A percentile compares a stretch with the other conserved stretches of the same genome.
Evolutionary conservation across 805 yeast genomes (phyloP).

Genomic region (Cyberlindnera suaveolens): DNA sequence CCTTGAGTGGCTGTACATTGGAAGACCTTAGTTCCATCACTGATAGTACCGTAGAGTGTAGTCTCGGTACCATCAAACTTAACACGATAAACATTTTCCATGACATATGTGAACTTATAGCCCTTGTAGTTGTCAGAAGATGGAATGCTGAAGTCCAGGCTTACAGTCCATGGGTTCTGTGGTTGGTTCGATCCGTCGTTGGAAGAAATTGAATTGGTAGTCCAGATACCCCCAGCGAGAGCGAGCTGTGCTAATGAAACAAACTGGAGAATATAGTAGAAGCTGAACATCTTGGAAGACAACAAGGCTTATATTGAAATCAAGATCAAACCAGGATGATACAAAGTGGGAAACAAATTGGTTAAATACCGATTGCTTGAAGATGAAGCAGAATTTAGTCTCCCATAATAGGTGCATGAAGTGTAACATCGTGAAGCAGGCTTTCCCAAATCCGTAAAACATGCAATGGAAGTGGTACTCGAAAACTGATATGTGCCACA

Average conservation of each 20-base stretch:
- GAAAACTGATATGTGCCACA: background rate
- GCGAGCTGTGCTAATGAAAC: constrained; percentile 2
- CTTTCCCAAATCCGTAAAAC: too few relatives aligned
- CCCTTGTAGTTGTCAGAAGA: constrained; percentile 19
- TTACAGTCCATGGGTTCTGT: constrained; percentile 28
- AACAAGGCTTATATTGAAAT: background rate
- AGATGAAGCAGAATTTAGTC: too few relatives aligned
- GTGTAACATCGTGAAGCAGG: too few relatives aligned
- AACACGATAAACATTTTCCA: constrained; percentile 30
- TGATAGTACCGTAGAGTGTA: constrained; percentile 13
- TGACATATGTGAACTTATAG: constrained; percentile 16
- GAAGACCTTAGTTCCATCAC: constrained; percentile 24
- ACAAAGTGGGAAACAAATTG: background rate
- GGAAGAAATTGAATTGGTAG: constrained; percentile 4
- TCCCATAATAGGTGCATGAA: too few relatives aligned
- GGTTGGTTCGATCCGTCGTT: constrained; percentile 19
- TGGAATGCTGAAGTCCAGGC: constrained; percentile 23
- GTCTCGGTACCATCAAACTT: constrained; percentile 23
- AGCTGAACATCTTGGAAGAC: constrained; percentile 1
- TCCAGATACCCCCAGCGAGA: constrained; percentile 4
- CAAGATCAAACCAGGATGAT: background rate
- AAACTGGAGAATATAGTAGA: constrained; percentile 5
- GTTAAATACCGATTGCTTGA: background rate
- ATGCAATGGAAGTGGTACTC: too few relatives aligned
- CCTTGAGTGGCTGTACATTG: constrained; percentile 30